phyloP scores from a whole-genome alignment of 257 asterid genomes.

The Jacaranda mimosifolia region DNA sequence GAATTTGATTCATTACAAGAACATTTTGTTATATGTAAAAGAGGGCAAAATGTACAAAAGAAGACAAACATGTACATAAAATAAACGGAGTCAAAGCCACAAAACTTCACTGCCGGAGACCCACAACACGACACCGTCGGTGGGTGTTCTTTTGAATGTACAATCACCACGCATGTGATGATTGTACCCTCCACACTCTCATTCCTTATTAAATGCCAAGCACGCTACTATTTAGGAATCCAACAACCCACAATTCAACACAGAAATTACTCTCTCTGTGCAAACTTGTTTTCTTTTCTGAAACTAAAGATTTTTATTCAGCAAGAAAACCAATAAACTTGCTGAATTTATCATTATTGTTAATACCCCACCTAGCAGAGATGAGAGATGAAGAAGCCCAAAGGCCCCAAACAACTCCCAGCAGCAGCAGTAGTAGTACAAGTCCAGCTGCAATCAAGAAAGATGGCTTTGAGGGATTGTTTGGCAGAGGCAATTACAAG shows the following conservation, averaged over 20 bases:
- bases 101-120: conserved; percentile 37
- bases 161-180: conserved; percentile 25
- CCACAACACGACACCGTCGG: conserved; percentile 44
- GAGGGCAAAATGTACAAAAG: not conserved
- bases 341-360: not conserved
- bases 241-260: not conserved
- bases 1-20: no score
- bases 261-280: conserved; percentile 8
- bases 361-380: conserved; percentile 24
- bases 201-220: conserved; percentile 21
- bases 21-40: no score
- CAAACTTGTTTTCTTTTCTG: not conserved
- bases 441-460: conserved; percentile 53
- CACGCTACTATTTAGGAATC: not conserved
- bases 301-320: not conserved
- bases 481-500: conserved; percentile 86
- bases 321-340: not conserved
- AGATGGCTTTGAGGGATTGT: conserved; percentile 58
- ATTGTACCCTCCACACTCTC: conserved; percentile 34
- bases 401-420: conserved; percentile 41
- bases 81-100: conserved; percentile 20
- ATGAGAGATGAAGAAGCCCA: conserved; percentile 86
- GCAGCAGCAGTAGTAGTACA: conserved; percentile 39
- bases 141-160: conserved; percentile 35
- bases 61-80: not conserved